Evolutionary conservation across 176 grass and related monocot genomes (phyloP).

Genomic region (Raddia distichophylla): DNA sequence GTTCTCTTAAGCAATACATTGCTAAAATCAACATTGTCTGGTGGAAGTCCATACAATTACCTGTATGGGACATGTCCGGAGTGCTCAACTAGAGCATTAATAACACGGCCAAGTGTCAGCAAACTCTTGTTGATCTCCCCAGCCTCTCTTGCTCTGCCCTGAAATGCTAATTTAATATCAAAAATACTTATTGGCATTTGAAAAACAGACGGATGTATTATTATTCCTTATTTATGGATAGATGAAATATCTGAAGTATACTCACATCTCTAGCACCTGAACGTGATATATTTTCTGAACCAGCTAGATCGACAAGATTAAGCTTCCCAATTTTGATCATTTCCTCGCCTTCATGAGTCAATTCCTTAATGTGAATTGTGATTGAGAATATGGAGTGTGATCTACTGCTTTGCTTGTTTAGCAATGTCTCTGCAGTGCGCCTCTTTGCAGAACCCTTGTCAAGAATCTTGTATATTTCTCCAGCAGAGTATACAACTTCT

Average conservation of each 20-base stretch:
- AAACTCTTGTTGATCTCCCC: conserved; percentile 99
- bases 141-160: conserved; percentile 99
- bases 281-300: conserved; percentile 98
- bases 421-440: conserved; percentile 95
- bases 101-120: conserved; percentile 94
- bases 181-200: conserved; percentile 27
- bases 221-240: not conserved
- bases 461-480: conserved; percentile 98
- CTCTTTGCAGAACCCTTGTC: conserved; percentile 97
- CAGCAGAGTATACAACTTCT: conserved; percentile 89
- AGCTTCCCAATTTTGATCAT: conserved; percentile 99
- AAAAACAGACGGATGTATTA: conserved; percentile 24
- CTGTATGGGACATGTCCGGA: conserved; percentile 97
- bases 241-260: conserved; percentile 33
- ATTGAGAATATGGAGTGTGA: conserved; percentile 99
- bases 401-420: conserved; percentile 99
- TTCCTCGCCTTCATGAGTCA: conserved; percentile 93
- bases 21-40: conserved; percentile 22
- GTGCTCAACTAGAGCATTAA: conserved; percentile 98
- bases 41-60: conserved; percentile 40
- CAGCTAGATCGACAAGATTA: conserved; percentile 99
- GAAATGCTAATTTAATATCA: conserved; percentile 57
- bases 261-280: conserved; percentile 99
- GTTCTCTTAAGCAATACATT: conserved; percentile 13
- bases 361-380: conserved; percentile 99